Conservation (phyloP, 768 basidiomycete genomes). For the Lentinula detonsa region DNA sequence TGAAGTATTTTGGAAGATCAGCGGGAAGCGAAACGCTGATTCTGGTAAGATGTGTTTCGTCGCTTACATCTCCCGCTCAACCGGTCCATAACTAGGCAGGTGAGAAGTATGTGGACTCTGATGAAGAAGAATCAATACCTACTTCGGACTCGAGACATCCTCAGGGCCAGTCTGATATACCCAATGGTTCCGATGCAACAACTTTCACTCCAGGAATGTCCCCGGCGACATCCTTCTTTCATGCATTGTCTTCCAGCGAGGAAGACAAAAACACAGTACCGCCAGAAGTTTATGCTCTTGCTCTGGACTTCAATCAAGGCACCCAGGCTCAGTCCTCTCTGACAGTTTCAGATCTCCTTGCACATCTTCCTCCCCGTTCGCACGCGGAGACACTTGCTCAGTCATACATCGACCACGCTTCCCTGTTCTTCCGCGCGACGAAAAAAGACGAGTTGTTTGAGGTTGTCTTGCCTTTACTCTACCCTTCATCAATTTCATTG, state of each 20-base stretch:
- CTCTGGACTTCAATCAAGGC: not conserved
- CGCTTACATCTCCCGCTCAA: not conserved
- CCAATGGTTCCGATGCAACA: not conserved
- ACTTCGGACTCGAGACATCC: constrained; percentile 10
- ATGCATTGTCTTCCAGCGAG: not conserved
- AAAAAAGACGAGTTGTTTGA: constrained; percentile 41
- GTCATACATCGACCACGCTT: constrained; percentile 38
- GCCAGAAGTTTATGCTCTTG: constrained; percentile 19
- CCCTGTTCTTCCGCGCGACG: constrained; percentile 46
- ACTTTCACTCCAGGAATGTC: not conserved
- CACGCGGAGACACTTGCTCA: constrained; percentile 34
- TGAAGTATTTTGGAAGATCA: constrained; percentile 60
- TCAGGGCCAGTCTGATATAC: constrained; percentile 7
- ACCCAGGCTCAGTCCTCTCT: not conserved
- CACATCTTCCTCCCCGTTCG: constrained; percentile 32
- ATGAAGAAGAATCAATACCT: constrained; percentile 17
- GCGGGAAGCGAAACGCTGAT: constrained; percentile 2
- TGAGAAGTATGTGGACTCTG: constrained; percentile 23
- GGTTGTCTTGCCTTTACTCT: constrained; percentile 31
- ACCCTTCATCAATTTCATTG: constrained; percentile 11
- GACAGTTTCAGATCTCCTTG: constrained; percentile 20
- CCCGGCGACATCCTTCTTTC: not conserved
- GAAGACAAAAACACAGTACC: constrained; percentile 8
- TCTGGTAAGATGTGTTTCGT: not conserved
- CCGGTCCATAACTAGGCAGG: constrained; percentile 16